Evolutionary conservation across 2,329 filamentous ascomycete species (phyloP), one percentile per base, ranked within the genome.

Genomic region (Aspergillus sp.): DNA sequence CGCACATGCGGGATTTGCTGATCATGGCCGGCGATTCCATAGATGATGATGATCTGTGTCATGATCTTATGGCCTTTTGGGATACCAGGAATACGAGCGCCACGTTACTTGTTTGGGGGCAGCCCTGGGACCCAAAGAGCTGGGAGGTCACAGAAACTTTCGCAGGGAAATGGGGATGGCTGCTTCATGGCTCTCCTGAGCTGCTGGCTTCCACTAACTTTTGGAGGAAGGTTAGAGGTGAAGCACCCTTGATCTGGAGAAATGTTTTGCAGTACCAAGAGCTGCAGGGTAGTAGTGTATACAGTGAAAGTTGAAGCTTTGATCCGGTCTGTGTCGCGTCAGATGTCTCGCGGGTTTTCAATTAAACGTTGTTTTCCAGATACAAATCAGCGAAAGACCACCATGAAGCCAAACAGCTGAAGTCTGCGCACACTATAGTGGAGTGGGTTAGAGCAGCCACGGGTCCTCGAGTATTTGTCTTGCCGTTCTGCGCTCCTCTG

Each of bases 61-160:
- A 59, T 13, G 75, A 76, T 47, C 59, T 76, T 8, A 64, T 71
- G 51, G 69, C 69, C 16, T 67, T 67, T 24, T 66, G 65, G 65
- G 58, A 62, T 36, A 53, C 53, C 1, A 5, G 30, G 1, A 58
- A 58, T 9, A 53, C 53, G 0, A 42, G 46, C 6, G 55, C 52
- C 2, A 49, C 60, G 1, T 40, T 81, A 1, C 65, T 81, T 11
- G 74, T 80, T 1, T 82, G 79, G 79, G 76, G 77, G 0, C 72
- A 78, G 5, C 67, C 78, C 0, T 76, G 72, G 65, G 70, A 80
- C 33, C 50, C 67, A 2, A 53, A 55, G 0, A 74, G 70, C 9
- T 82, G 79, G 80, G 79, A 82, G 55, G 66, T 76, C 1, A 79
- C 71, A 0, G 67, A 70, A 8, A 51, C 53, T 0, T 81, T 82